Evolutionary conservation across 1,284 basidiomycete genomes (phyloP).

Genomic region (Anthracocystis setariae): DNA sequence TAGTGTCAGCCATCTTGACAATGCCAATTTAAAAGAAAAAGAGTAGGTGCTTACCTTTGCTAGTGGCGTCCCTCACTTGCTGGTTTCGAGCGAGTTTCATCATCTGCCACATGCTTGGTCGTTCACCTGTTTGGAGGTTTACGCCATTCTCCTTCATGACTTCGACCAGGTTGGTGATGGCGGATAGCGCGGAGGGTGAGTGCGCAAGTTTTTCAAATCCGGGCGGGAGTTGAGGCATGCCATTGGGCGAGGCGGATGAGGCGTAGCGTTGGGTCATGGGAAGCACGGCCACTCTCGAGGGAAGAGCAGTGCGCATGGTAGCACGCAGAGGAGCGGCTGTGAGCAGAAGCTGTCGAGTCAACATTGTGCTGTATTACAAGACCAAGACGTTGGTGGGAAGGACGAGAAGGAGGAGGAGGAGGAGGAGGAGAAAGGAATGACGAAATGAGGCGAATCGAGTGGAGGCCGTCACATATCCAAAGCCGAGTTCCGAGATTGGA

Average conservation of each 20-base stretch:
- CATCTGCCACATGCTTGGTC: constrained; percentile 56
- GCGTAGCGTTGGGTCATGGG: constrained; percentile 13
- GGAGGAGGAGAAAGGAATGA: background rate
- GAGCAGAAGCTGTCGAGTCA: constrained; percentile 3
- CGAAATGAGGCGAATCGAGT: background rate
- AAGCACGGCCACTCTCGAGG: background rate
- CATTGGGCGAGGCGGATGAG: constrained; percentile 34
- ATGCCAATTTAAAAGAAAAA: no score
- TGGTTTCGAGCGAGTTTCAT: constrained; percentile 51
- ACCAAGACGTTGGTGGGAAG: background rate
- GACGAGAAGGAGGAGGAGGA: background rate
- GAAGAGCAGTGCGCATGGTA: background rate
- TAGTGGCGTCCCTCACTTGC: constrained; percentile 52
- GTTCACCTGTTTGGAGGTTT: constrained; percentile 50
- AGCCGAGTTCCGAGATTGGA: constrained; percentile 6
- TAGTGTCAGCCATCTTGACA: no score
- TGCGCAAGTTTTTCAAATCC: constrained; percentile 60
- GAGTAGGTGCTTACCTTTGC: constrained; percentile 60
- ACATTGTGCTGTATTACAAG: constrained; percentile 5
- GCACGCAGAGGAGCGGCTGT: background rate
- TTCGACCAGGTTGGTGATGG: constrained; percentile 51
- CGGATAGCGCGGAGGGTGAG: constrained; percentile 48
- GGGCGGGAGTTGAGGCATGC: constrained; percentile 45
- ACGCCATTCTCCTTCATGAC: constrained; percentile 58
- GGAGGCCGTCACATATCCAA: background rate